Conservation (phyloP, 2,329 filamentous ascomycete genomes). For the Nothophaeocryptopus gaeumannii region DNA sequence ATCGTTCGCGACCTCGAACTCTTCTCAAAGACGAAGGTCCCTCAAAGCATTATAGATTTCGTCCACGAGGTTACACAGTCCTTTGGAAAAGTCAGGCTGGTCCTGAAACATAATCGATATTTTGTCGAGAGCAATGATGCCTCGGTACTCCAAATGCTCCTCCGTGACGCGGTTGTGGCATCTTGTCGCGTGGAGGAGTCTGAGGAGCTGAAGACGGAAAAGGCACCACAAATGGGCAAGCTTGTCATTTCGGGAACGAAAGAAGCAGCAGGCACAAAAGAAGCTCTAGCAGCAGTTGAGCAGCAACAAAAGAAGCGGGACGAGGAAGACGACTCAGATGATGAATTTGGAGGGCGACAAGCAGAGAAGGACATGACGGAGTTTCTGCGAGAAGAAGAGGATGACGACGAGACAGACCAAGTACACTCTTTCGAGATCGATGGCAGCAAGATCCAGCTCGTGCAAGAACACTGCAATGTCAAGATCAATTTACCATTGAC, state of each 20-base stretch:
- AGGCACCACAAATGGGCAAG: conserved; percentile 79
- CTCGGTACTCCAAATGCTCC: conserved; percentile 77
- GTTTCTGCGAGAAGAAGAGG: conserved; percentile 67
- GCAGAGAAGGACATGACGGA: conserved; percentile 62
- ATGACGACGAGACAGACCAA: conserved; percentile 80
- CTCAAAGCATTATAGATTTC: conserved; percentile 74
- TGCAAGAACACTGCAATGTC: conserved; percentile 79
- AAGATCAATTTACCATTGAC: conserved; percentile 82
- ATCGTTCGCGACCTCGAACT: conserved; percentile 86
- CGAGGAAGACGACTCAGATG: conserved; percentile 51
- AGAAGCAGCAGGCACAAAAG: conserved; percentile 82
- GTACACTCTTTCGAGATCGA: conserved; percentile 92
- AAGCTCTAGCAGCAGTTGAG: conserved; percentile 57
- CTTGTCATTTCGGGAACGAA: conserved; percentile 93
- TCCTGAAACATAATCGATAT: conserved; percentile 90
- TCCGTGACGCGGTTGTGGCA: conserved; percentile 80
- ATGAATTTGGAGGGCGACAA: conserved; percentile 52
- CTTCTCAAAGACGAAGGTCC: conserved; percentile 83
- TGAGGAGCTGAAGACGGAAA: conserved; percentile 72
- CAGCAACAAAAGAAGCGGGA: conserved; percentile 45
- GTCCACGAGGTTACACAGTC: conserved; percentile 81
- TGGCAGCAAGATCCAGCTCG: conserved; percentile 75
- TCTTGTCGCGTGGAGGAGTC: conserved; percentile 70
- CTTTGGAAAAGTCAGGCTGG: conserved; percentile 93
- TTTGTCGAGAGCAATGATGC: conserved; percentile 91